Evolutionary conservation across 306 rosid genomes (phyloP).

Genomic region (Gastrolobium bilobum): DNA sequence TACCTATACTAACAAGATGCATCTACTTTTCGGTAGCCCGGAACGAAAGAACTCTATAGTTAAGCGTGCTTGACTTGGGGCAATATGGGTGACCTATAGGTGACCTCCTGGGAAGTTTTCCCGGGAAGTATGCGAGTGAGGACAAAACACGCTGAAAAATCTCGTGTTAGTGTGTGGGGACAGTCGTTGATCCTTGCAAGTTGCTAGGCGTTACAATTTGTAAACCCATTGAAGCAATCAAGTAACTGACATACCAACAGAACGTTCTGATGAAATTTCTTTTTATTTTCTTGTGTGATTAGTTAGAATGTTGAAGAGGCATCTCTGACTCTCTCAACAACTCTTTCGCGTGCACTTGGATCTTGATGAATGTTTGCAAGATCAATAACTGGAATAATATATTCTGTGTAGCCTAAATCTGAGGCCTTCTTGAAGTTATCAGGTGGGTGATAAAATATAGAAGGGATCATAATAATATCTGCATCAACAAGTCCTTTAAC

Average conservation of each 20-base stretch:
- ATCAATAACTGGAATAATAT: constrained; percentile 52
- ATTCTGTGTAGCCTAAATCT: not conserved
- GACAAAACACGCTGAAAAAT: no score
- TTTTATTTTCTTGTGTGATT: no score
- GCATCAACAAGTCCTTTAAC: constrained; percentile 80
- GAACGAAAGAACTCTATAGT: no score
- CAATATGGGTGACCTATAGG: no score
- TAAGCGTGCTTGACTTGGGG: no score
- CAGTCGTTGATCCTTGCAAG: no score
- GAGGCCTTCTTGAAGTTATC: constrained; percentile 28
- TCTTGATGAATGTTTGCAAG: constrained; percentile 5
- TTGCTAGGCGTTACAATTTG: no score
- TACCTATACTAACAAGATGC: no score
- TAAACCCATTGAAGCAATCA: constrained; percentile 89
- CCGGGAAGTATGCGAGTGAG: no score
- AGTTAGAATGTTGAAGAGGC: constrained; percentile 32
- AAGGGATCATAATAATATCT: constrained; percentile 62
- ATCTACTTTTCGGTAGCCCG: no score
- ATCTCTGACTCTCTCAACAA: constrained; percentile 39
- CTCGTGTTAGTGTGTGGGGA: no score
- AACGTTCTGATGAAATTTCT: not conserved
- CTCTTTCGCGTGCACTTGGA: constrained; percentile 8
- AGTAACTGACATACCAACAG: constrained; percentile 66
- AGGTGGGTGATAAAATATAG: constrained; percentile 53
- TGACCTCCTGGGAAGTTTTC: no score